phyloP scores from a whole-genome alignment of 441 rosid species.

The Pelargonium myrrhifolium region DNA sequence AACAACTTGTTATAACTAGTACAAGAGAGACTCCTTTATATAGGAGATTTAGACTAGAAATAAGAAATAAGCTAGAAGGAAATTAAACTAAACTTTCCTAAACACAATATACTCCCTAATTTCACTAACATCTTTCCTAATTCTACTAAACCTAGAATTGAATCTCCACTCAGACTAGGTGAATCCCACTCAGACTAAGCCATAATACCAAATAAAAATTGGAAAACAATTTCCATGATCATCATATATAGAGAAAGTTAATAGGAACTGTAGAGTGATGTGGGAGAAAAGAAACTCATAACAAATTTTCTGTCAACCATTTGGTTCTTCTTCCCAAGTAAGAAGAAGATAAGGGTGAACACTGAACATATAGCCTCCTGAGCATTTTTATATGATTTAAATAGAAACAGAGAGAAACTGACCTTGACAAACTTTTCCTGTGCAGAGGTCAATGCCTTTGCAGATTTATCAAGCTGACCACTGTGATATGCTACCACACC shows the following conservation, averaged over 20 bases:
- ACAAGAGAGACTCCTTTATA: too few species aligned
- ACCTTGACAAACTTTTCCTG: slow-evolving; percentile 63
- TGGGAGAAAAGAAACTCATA: not conserved
- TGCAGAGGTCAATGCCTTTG: slow-evolving; percentile 56
- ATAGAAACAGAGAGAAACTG: slow-evolving; percentile 13
- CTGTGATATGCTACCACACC: slow-evolving; percentile 86
- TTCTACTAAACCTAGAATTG: too few species aligned
- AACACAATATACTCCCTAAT: too few species aligned
- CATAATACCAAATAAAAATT: not conserved
- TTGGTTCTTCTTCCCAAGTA: not conserved
- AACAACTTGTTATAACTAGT: too few species aligned
- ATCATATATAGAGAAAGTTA: not conserved
- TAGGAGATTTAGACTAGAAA: too few species aligned
- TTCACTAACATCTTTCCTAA: too few species aligned
- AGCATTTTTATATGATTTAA: not conserved
- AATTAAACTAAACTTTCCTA: too few species aligned
- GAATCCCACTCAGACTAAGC: not conserved
- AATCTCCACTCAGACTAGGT: too few species aligned
- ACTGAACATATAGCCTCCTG: not conserved
- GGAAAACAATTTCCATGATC: not conserved
- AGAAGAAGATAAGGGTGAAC: not conserved
- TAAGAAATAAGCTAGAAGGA: too few species aligned
- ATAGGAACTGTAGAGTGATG: not conserved
- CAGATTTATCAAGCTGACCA: slow-evolving; percentile 55
- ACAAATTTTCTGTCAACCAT: not conserved